phyloP scores from a whole-genome alignment of 768 basidiomycete genomes.

The Pisolithus orientalis region DNA sequence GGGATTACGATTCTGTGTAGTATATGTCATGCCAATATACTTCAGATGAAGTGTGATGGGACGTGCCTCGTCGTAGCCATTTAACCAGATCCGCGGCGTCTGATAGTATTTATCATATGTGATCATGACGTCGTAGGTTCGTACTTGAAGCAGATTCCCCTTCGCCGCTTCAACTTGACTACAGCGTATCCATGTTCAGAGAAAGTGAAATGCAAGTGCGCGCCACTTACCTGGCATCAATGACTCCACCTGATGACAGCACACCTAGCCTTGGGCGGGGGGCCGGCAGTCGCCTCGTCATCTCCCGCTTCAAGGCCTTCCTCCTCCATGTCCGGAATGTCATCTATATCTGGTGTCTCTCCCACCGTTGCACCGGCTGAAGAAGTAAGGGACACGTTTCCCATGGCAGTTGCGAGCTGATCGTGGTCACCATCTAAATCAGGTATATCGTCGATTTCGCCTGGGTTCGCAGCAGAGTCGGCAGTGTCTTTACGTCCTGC shows the following conservation, averaged over 20 bases:
- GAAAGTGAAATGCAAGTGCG: neutral
- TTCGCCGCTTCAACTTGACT: slow-evolving; percentile 64
- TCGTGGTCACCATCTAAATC: slow-evolving; percentile 63
- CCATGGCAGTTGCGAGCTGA: slow-evolving; percentile 36
- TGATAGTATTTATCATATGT: slow-evolving; percentile 99
- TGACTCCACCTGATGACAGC: slow-evolving; percentile 27
- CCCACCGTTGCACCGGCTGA: slow-evolving; percentile 28
- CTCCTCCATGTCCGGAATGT: slow-evolving; percentile 99
- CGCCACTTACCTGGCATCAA: slow-evolving; percentile 41
- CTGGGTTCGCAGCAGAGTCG: slow-evolving; percentile 52
- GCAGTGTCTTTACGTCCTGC: slow-evolving; percentile 58
- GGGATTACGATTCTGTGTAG: slow-evolving; percentile 71
- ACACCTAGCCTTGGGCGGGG: slow-evolving; percentile 31
- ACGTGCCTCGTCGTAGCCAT: slow-evolving; percentile 92
- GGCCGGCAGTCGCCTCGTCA: slow-evolving; percentile 78
- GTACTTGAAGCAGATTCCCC: slow-evolving; percentile 85
- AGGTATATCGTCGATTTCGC: slow-evolving; percentile 79
- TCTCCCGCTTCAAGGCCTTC: slow-evolving; percentile 83
- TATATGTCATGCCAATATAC: neutral
- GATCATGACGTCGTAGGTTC: slow-evolving; percentile 99
- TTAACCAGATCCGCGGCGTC: slow-evolving; percentile 94
- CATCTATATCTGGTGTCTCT: slow-evolving; percentile 89
- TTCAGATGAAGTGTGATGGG: neutral
- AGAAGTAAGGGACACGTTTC: slow-evolving; percentile 37
- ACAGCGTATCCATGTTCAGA: slow-evolving; percentile 4